Percentiles rank a stretch among this genome's conserved stretches.
Evolutionary conservation across 2,329 filamentous ascomycete species (phyloP).

Genomic region (Ophiostoma quercus): DNA sequence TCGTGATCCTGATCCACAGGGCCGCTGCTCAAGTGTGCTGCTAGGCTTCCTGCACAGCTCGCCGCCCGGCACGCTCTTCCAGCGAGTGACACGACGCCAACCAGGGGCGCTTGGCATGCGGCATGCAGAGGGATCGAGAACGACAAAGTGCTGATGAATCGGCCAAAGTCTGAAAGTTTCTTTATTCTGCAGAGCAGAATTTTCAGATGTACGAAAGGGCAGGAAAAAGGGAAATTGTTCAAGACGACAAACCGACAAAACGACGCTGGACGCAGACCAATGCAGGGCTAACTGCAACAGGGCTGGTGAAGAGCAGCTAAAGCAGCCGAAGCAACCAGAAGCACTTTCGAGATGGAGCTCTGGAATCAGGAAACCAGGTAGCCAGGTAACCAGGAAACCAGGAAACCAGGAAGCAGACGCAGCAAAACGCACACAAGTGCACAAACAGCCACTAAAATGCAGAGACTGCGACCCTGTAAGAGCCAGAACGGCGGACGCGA

Average conservation of each 20-base stretch:
- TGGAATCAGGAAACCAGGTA: background rate
- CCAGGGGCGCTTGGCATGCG: background rate
- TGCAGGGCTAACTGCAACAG: conserved; percentile 3
- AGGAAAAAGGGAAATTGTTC: background rate
- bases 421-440: background rate
- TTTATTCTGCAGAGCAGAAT: background rate
- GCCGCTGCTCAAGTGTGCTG: background rate
- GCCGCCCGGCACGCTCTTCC: conserved; percentile 3
- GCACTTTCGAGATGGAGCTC: background rate
- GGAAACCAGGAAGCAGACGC: background rate
- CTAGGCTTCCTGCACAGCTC: background rate
- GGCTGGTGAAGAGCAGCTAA: conserved; percentile 1
- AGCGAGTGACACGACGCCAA: background rate
- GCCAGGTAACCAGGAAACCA: too few species aligned
- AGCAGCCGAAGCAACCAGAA: background rate
- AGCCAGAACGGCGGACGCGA: conserved; percentile 6
- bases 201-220: background rate
- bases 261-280: conserved; percentile 9
- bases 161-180: background rate
- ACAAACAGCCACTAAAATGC: background rate
- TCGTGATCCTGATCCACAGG: background rate
- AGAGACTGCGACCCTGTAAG: background rate
- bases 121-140: conserved; percentile 9
- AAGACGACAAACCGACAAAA: background rate
- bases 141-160: background rate